Percentiles rank a stretch among this genome's conserved stretches.
Conservation (phyloP, 75 land plant species). For the Larix kaempferi region DNA sequence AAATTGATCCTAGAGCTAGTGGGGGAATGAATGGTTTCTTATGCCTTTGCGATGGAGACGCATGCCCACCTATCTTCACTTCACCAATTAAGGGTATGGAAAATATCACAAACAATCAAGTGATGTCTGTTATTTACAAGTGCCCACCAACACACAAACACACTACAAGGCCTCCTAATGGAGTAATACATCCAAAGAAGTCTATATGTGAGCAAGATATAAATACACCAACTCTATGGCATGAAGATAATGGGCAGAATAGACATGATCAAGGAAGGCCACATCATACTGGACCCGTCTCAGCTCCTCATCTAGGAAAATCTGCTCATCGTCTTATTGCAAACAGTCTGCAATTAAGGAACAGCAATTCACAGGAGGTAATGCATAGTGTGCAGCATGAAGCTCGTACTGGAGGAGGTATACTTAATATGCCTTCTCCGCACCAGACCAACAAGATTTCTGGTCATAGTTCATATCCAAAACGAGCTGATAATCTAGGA, state of each 20-base stretch:
- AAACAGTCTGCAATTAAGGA: slow-evolving; percentile 23
- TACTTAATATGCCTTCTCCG: too few species aligned
- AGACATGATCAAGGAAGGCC: slow-evolving; percentile 47
- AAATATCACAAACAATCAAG: slow-evolving; percentile 86
- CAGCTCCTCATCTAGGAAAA: slow-evolving; percentile 18
- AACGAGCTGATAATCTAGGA: neutral
- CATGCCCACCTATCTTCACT: slow-evolving; percentile 71
- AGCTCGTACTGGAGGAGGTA: too few species aligned
- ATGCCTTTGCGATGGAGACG: slow-evolving; percentile 65
- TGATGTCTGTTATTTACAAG: slow-evolving; percentile 72
- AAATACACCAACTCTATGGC: slow-evolving; percentile 77
- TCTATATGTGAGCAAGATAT: slow-evolving; percentile 62
- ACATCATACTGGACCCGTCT: slow-evolving; percentile 15
- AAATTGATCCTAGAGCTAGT: slow-evolving; percentile 74
- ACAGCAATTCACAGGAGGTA: slow-evolving; percentile 2
- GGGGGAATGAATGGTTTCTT: slow-evolving; percentile 92
- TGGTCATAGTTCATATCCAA: too few species aligned
- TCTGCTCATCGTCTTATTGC: slow-evolving; percentile 39
- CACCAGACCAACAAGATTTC: too few species aligned
- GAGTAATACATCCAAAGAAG: slow-evolving; percentile 72
- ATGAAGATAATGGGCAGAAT: slow-evolving; percentile 84
- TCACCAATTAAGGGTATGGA: slow-evolving; percentile 79
- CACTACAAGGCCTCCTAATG: slow-evolving; percentile 66
- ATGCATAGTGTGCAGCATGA: neutral
- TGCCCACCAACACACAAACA: slow-evolving; percentile 75